Evolutionary conservation across 2,329 filamentous ascomycete species (phyloP), one percentile per base, ranked within the genome.

Genomic region (Fusarium lyarnte): DNA sequence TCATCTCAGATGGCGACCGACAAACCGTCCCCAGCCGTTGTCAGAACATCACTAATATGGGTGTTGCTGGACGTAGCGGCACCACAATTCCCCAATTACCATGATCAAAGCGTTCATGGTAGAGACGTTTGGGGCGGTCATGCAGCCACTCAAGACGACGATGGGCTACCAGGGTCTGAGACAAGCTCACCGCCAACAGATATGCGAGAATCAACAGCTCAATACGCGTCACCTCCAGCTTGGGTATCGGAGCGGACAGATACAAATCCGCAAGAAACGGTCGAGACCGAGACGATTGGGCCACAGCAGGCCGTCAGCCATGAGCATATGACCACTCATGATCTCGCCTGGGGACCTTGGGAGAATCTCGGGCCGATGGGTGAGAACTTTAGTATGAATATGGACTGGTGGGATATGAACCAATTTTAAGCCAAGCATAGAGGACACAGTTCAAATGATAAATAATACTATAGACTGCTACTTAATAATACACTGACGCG

Each of bases 321-420:
- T 31, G 29, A 31, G 11, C 38, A 45, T 13, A 12, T 45, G 8
- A 31, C n/a, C 17, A 39, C 49, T 0, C 36, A 63, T 27, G 63
- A 69, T 39, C 21, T 74, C 13, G 51, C 68, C 3, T 74, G 71
- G 71, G 71, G 71, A 8, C 70, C 67, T 31, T 74, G 71, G 71
- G 71, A 74, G 16, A 57, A 66, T 38, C n/a, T 74, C 5, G 65
- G 65, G 3, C 63, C 58, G 0, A 52, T 69, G 41, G 57, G 63
- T 0, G 57, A 58, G 3, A 61, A 55, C 19, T 39, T 67, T 2
- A 49, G 31, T 39, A 53, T 57, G 29, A 67, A 53, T 4, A 51
- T 66, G 27, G 67, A 69, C 16, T 74, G 67, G 71, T 74, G 70
- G 71, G 57, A 69, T 5, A 52, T 70, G 41, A 60, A 60, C 21